A percentile compares a stretch with the other conserved stretches of the same genome.
phyloP scores from a whole-genome alignment of 176 grass and related monocot genomes.

The Oryza rufipogon region DNA sequence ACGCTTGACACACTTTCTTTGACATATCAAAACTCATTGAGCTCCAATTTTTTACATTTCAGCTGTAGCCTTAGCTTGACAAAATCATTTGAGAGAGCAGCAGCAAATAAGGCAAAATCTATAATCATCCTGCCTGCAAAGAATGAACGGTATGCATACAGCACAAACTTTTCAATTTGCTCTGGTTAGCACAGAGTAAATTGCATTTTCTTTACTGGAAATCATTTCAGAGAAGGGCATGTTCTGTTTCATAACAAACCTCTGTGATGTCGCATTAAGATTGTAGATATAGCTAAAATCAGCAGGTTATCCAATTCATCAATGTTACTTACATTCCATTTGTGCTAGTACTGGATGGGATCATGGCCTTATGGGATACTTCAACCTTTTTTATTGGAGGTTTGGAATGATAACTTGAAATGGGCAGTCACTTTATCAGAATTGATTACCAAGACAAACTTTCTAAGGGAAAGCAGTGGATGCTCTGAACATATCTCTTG shows the following conservation, averaged over 20 bases:
- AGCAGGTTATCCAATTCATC: slow-evolving; percentile 10
- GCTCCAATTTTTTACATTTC: slow-evolving; percentile 42
- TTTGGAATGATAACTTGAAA: slow-evolving; percentile 31
- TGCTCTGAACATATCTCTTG: neutral
- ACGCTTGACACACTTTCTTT: slow-evolving; percentile 30
- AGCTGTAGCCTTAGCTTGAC: slow-evolving; percentile 92
- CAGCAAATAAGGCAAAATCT: slow-evolving; percentile 89
- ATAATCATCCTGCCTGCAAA: slow-evolving; percentile 83
- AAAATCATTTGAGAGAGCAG: slow-evolving; percentile 96
- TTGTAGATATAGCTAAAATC: neutral
- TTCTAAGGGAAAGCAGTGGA: slow-evolving; percentile 1
- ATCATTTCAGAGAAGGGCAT: slow-evolving; percentile 33
- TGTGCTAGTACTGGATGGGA: neutral
- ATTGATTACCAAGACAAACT: slow-evolving; percentile 3
- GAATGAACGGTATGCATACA: slow-evolving; percentile 69
- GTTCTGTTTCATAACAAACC: neutral
- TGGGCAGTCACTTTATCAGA: slow-evolving; percentile 1
- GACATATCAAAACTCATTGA: slow-evolving; percentile 13
- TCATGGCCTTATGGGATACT: neutral
- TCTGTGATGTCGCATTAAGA: slow-evolving; percentile 26
- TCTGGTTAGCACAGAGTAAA: neutral
- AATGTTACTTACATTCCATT: slow-evolving; percentile 6
- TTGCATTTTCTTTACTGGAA: slow-evolving; percentile 12
- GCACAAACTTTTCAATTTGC: slow-evolving; percentile 21
- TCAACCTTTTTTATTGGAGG: slow-evolving; percentile 9